Evolutionary conservation across 2,329 filamentous ascomycete species (phyloP), one percentile per base, ranked within the genome.

Genomic region (Trichoderma sp.): DNA sequence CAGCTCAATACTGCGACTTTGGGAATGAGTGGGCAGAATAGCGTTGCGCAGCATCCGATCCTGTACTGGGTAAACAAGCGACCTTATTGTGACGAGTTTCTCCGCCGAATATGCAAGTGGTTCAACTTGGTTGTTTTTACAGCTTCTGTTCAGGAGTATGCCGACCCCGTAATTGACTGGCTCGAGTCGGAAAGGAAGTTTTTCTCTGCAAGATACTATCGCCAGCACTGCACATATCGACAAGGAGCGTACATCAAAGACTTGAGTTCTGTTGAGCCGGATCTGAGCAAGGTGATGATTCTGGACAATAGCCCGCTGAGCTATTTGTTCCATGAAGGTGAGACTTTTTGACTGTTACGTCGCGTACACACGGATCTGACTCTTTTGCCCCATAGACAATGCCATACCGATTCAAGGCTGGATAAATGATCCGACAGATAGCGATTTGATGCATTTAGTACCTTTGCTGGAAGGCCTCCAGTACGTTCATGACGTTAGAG

Each of bases 211-310:
- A 86, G 96, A 73, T 98, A 96, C 82, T 99, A 99, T 81, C 89
- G 96, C 67, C 96, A 99, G 79, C 95, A 99, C 80, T 99, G 96
- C 83, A 98, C 96, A 26, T 94, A 93, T 77, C 88, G 96, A 66
- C 96, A 97, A 75, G 95, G 95, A 60, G 94, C 95, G 37, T 99
- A 97, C 77, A 98, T 99, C 84, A 99, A 99, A 80, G 96, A 99
- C 81, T 84, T 99, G 68, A 96, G 93, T 78, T 93, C 93, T 68
- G 94, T 99, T 52, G 96, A 99, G 84, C 94, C 96, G 21, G 96
- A 99, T 79, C 83, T 99, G 76, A 97, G 94, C 82, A 96, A 94
- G 81, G 96, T 99, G 70, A 97, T 98, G 91, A 99, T 99, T 78
- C 84, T 99, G 80, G 96, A 99, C 83, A 99, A 99, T 78, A 97